phyloP scores from a whole-genome alignment of 768 basidiomycete genomes.

The Kockovaella imperatae region DNA sequence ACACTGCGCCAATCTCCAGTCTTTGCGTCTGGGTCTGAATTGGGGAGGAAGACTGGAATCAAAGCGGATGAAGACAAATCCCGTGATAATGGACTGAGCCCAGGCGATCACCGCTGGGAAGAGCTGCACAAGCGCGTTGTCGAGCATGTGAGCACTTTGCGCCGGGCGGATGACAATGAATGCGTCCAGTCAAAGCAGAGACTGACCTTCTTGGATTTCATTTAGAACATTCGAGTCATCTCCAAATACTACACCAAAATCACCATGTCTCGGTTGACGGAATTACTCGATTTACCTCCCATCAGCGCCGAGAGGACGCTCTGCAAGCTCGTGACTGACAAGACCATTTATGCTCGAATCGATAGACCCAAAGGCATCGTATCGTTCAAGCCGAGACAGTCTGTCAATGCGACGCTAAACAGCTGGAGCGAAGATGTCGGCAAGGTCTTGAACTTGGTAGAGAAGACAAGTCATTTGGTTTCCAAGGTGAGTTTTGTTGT shows the following conservation, averaged over 20 bases:
- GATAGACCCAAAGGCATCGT: conserved; percentile 87
- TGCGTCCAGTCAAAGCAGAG: background rate
- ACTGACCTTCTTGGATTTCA: background rate
- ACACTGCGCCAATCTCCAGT: conserved; percentile 72
- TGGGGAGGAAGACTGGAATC: conserved; percentile 38
- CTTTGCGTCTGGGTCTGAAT: conserved; percentile 53
- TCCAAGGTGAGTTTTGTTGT: conserved; percentile 46
- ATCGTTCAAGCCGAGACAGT: conserved; percentile 72
- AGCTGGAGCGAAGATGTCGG: conserved; percentile 97
- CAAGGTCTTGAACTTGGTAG: conserved; percentile 78
- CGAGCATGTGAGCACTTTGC: conserved; percentile 67
- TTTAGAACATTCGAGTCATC: conserved; percentile 94
- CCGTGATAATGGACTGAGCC: conserved; percentile 33
- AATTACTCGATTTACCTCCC: conserved; percentile 73
- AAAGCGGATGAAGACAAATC: conserved; percentile 33
- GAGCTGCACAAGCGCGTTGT: conserved; percentile 91
- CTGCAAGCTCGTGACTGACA: conserved; percentile 79
- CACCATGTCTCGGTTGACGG: conserved; percentile 68
- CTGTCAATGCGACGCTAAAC: conserved; percentile 89
- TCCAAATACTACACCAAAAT: conserved; percentile 92
- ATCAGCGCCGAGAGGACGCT: conserved; percentile 82
- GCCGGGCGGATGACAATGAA: background rate
- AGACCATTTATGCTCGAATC: conserved; percentile 85
- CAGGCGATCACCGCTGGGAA: conserved; percentile 70
- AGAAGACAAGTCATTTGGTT: conserved; percentile 76